Percentiles rank a stretch among this genome's conserved stretches.
Evolutionary conservation across 805 yeast species (phyloP).

Genomic region (Blastobotrys muscicola): DNA sequence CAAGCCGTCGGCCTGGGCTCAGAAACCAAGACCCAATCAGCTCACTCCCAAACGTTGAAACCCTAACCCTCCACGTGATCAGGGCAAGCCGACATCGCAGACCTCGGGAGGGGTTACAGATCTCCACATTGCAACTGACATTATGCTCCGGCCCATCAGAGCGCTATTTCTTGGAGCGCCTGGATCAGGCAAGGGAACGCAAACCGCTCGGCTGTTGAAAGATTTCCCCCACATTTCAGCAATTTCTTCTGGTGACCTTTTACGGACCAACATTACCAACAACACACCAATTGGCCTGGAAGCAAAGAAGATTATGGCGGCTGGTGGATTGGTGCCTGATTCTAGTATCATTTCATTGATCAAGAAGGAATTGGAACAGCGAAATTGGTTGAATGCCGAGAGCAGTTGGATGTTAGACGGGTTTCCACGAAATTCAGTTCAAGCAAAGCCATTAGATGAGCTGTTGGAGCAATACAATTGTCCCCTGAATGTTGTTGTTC

Average conservation of each 20-base stretch:
- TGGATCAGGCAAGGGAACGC: constrained; percentile 93
- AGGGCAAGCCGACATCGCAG: too few species aligned
- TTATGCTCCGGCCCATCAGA: constrained; percentile 28
- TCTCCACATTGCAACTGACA: not conserved
- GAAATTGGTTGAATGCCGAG: constrained; percentile 35
- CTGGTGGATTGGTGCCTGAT: constrained; percentile 73
- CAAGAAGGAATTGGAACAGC: constrained; percentile 35
- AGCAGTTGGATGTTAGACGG: constrained; percentile 80
- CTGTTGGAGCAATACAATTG: constrained; percentile 32
- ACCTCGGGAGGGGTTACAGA: too few species aligned
- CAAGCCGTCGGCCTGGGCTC: too few species aligned
- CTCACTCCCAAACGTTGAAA: too few species aligned
- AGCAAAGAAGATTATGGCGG: constrained; percentile 47
- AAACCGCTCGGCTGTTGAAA: constrained; percentile 55
- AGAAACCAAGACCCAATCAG: too few species aligned
- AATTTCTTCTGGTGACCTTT: constrained; percentile 76
- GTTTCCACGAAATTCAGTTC: constrained; percentile 73
- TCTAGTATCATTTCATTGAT: constrained; percentile 51
- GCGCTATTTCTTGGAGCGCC: constrained; percentile 83
- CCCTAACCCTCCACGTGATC: too few species aligned
- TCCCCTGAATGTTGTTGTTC: constrained; percentile 66
- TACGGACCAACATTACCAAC: constrained; percentile 55
- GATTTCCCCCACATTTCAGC: constrained; percentile 45
- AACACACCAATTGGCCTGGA: constrained; percentile 40
- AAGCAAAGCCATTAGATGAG: constrained; percentile 52